Base-by-base conservation (phyloP, 2,329 filamentous ascomycete species). In the Alternaria ventricosa region DNA sequence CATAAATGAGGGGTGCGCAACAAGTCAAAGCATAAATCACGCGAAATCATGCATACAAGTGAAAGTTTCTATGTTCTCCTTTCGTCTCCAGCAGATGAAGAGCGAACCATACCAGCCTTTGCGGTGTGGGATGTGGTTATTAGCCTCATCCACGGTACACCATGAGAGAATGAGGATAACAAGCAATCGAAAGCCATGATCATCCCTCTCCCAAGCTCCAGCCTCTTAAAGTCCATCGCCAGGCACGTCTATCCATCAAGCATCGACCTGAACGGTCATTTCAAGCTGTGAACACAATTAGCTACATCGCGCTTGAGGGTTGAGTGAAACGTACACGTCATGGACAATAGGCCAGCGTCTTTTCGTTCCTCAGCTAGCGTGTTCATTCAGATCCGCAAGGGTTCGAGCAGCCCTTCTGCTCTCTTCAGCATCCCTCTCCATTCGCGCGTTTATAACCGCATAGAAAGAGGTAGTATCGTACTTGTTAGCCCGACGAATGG, bases 401-500 rank as follows among this genome's bases (percentile, higher is more conserved):
- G 15, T 18, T 18, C 56, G 10, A 18, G 36, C 36, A 41, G n/a
- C 9, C 36, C n/a, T 18, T 41, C 36, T 41, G 36, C 36, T 41
- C 28, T 54, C 58, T 13, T 41, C 44, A 6, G 30, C 54, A 20
- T 54, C 41, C 30, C 44, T 28, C 28, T 55, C 50, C 7, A 54
- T 57, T 20, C 33, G 25, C 20, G 63, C 59, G 47, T 60, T 66
- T 22, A 59, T 57, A 10, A 49, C 47, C 41, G 55, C 54, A 55
- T 54, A 61, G 33, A 62, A 68, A 9, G 65, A 57, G 11, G 56
- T 30, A 3, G 55, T 57, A 22, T 69, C 55, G 15, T 64, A 41
- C 36, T 51, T 36, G 12, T 53, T 22, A 6, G 45, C 47, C 20
- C 27, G 36, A 45, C 57, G 57, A 25, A 69, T 63, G n/a, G 60